phyloP scores from a whole-genome alignment of 1,139 yeast species.

The Debaryomycetaceae sp. region DNA sequence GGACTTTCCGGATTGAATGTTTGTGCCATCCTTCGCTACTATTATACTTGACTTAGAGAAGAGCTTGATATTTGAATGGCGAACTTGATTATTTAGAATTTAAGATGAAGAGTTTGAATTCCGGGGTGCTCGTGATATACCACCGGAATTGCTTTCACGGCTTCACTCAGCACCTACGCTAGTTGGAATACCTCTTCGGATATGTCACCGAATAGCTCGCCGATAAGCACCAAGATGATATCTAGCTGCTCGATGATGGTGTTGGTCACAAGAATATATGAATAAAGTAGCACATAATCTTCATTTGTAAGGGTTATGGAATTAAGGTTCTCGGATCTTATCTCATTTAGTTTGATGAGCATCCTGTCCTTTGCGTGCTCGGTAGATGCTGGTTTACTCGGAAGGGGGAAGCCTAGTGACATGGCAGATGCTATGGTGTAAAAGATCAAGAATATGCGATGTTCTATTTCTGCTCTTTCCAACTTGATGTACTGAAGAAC shows the following conservation, averaged over 20 bases:
- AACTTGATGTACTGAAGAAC: conserved; percentile 53
- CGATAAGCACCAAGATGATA: conserved; percentile 50
- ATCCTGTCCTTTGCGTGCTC: conserved; percentile 72
- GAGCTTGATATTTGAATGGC: not conserved
- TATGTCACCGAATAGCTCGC: conserved; percentile 60
- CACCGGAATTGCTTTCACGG: too few species aligned
- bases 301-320: conserved; percentile 43
- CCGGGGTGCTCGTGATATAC: not conserved
- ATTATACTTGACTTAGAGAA: conserved; percentile 5
- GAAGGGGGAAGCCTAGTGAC: conserved; percentile 72
- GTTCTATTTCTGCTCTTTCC: conserved; percentile 68
- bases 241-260: conserved; percentile 65
- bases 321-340: conserved; percentile 29
- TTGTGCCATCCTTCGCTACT: conserved; percentile 11
- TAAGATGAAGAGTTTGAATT: not conserved
- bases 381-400: conserved; percentile 73
- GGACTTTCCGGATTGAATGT: conserved; percentile 42
- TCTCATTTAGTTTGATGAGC: conserved; percentile 57
- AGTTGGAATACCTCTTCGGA: conserved; percentile 51
- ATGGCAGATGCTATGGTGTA: conserved; percentile 79
- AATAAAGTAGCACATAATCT: conserved; percentile 72
- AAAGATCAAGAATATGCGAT: conserved; percentile 66
- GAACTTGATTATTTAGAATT: too few species aligned
- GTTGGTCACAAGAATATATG: conserved; percentile 70
- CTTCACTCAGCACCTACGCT: conserved; percentile 15